Evolutionary conservation across 2,329 filamentous ascomycete species (phyloP).

Genomic region (Cordyceps fumosorosea): DNA sequence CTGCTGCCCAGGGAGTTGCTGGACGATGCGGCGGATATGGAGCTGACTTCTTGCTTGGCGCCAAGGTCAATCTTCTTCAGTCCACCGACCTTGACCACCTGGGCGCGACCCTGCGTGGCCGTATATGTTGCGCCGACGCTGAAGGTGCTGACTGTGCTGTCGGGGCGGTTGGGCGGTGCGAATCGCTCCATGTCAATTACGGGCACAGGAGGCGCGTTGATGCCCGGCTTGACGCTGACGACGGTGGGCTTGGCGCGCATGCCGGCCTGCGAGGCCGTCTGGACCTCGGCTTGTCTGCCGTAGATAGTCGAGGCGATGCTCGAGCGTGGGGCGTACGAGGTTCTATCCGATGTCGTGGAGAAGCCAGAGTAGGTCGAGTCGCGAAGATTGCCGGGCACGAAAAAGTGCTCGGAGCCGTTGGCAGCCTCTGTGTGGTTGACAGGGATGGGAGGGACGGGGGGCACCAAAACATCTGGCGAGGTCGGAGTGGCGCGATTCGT

Average conservation of each 20-base stretch:
- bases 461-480: constrained; percentile 74
- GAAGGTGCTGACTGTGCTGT: constrained; percentile 53
- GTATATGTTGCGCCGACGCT: constrained; percentile 64
- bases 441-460: constrained; percentile 91
- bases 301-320: constrained; percentile 93
- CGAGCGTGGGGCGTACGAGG: constrained; percentile 53
- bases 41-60: constrained; percentile 31
- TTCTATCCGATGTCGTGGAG: constrained; percentile 55
- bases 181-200: constrained; percentile 61
- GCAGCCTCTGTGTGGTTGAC: constrained; percentile 39
- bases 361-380: constrained; percentile 85
- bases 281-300: constrained; percentile 77
- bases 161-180: constrained; percentile 36
- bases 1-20: constrained; percentile 17
- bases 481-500: constrained; percentile 83
- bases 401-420: constrained; percentile 80
- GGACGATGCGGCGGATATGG: constrained; percentile 17
- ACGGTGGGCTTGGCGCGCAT: constrained; percentile 85
- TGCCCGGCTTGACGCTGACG: constrained; percentile 77
- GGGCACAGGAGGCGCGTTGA: constrained; percentile 64
- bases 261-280: constrained; percentile 78
- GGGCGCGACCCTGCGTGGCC: constrained; percentile 49
- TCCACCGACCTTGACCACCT: constrained; percentile 53
- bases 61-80: constrained; percentile 39
- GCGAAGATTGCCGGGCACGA: constrained; percentile 81